A percentile compares a stretch with the other conserved stretches of the same genome.
Conservation (phyloP, 352 stramenopile genomes). For the Globisporangium spinosum region DNA sequence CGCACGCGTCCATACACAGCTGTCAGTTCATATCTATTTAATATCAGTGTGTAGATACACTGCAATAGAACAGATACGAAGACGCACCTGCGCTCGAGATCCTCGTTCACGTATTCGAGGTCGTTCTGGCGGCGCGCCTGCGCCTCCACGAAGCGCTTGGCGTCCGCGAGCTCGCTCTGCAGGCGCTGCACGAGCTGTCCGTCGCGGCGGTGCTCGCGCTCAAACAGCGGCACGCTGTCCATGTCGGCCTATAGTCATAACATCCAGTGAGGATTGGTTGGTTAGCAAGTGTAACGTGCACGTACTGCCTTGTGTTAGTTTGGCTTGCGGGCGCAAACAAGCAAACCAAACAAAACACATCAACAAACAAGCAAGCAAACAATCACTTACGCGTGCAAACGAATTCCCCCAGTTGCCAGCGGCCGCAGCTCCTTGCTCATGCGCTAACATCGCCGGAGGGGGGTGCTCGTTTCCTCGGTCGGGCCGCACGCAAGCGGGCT, state of each 20-base stretch:
- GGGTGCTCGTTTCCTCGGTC: not conserved
- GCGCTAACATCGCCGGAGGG: conserved; percentile 19
- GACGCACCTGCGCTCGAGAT: conserved; percentile 63
- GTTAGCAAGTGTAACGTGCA: not conserved
- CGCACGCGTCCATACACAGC: not conserved
- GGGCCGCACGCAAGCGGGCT: conserved; percentile 6
- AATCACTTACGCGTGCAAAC: conserved; percentile 32
- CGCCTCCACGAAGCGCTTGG: conserved; percentile 80
- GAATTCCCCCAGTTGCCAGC: conserved; percentile 50
- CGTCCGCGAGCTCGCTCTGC: conserved; percentile 81
- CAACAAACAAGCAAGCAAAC: not conserved
- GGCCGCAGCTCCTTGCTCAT: conserved; percentile 27
- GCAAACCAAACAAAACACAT: not conserved
- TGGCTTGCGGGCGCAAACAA: not conserved
- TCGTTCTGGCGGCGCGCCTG: conserved; percentile 82
- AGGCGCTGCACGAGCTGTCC: conserved; percentile 78
- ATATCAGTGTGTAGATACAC: not conserved
- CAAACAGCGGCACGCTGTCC: conserved; percentile 82
- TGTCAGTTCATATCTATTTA: not conserved
- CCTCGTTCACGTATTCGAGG: conserved; percentile 85
- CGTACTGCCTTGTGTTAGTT: not conserved
- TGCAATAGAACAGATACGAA: not conserved
- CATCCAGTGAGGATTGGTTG: not conserved
- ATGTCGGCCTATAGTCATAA: conserved; percentile 50
- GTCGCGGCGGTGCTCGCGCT: conserved; percentile 84